Conservation (phyloP, 2,329 filamentous ascomycete species). For the Phaeosphaeriaceae sp. region DNA sequence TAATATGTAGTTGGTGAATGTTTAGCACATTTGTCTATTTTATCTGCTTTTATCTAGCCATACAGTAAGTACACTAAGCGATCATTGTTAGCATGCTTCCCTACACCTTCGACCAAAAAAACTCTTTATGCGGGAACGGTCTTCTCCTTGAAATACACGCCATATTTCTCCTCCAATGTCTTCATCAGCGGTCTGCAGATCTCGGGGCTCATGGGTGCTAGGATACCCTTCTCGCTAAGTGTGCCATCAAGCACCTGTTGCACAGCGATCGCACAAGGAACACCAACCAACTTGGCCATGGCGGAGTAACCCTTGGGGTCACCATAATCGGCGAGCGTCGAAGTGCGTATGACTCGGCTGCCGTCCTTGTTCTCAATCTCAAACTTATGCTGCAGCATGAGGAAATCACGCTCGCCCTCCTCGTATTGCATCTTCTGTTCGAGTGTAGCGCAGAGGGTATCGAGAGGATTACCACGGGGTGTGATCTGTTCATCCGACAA, state of each 20-base stretch:
- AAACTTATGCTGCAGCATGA: constrained; percentile 81
- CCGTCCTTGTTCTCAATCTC: constrained; percentile 84
- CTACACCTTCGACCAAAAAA: background rate
- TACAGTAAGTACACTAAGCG: background rate
- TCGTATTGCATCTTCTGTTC: constrained; percentile 92
- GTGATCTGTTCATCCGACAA: constrained; percentile 73
- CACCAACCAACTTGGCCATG: constrained; percentile 83
- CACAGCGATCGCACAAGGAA: constrained; percentile 76
- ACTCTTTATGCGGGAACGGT: constrained; percentile 44
- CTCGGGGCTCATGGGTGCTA: constrained; percentile 77
- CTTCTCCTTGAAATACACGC: constrained; percentile 76
- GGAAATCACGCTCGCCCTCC: constrained; percentile 81
- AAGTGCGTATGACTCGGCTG: constrained; percentile 75
- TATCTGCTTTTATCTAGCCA: constrained; percentile 31
- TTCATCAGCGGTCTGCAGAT: constrained; percentile 77
- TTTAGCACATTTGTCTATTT: no score
- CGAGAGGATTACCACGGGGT: constrained; percentile 79
- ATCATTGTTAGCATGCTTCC: no score
- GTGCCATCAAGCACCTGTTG: constrained; percentile 78
- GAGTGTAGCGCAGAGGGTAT: constrained; percentile 87
- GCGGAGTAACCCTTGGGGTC: constrained; percentile 78
- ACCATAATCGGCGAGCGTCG: constrained; percentile 84
- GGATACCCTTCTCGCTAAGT: constrained; percentile 72
- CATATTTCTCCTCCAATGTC: constrained; percentile 79
- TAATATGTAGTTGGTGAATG: no score